phyloP scores from a whole-genome alignment of 2,329 filamentous ascomycete species.

The Bipolaris gigantea region DNA sequence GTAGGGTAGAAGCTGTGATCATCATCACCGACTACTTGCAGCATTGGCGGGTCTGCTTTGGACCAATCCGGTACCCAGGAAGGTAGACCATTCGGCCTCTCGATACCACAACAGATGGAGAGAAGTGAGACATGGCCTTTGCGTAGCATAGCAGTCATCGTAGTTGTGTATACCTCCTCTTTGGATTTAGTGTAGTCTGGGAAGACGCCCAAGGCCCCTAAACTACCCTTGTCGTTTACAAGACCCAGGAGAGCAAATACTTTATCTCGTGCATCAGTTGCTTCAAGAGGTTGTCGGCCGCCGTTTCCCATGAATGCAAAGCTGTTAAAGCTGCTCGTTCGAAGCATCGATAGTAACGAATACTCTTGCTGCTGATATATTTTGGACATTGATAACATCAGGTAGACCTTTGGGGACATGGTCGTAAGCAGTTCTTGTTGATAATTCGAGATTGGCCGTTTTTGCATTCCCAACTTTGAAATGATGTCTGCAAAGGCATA shows the following conservation, averaged over 20 bases:
- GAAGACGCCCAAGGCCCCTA: neutral
- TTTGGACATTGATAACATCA: neutral
- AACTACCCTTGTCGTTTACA: slow-evolving; percentile 12
- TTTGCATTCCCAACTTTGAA: too few relatives aligned
- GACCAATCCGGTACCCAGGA: slow-evolving; percentile 5
- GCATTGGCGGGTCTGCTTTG: neutral
- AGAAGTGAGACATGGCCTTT: neutral
- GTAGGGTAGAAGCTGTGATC: neutral
- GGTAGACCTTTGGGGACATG: neutral
- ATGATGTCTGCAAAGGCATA: neutral
- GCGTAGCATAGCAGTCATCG: neutral
- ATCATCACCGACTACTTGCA: neutral
- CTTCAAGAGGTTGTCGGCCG: slow-evolving; percentile 8
- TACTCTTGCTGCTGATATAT: neutral
- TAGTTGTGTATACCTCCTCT: neutral
- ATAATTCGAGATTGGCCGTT: neutral
- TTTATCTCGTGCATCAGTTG: slow-evolving; percentile 20
- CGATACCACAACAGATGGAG: neutral
- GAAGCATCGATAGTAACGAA: neutral
- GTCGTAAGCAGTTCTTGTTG: neutral
- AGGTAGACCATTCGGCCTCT: neutral
- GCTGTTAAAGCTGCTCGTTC: neutral
- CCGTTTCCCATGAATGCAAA: neutral
- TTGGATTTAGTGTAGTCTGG: slow-evolving; percentile 5
- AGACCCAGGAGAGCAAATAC: slow-evolving; percentile 22